phyloP scores from a whole-genome alignment of 257 asterid species.

The Fraxinus excelsior region DNA sequence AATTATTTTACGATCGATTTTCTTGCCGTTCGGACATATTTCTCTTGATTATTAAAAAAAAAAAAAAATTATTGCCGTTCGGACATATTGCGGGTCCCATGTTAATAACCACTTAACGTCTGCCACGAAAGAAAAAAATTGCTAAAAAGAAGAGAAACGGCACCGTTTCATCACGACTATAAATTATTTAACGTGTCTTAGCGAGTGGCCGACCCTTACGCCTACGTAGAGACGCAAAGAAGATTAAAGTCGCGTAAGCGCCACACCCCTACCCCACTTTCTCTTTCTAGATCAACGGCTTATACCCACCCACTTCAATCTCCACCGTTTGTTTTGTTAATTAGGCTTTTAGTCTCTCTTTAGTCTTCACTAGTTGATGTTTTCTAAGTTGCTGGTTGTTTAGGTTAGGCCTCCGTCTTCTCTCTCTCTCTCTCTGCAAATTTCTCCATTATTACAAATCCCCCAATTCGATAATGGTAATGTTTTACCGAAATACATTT shows the following conservation, averaged over 20 bases:
- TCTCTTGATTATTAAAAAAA: neutral
- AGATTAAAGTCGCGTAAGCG: conserved; percentile 67
- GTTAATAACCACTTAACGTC: neutral
- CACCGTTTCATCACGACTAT: conserved; percentile 40
- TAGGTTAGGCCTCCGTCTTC: conserved; percentile 58
- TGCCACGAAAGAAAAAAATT: conserved; percentile 14
- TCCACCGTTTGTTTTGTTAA: conserved; percentile 34
- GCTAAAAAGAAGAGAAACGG: conserved; percentile 27
- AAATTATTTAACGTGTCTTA: conserved; percentile 42
- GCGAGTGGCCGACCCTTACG: conserved; percentile 58
- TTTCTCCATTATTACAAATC: conserved; percentile 36
- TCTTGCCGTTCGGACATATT: neutral
- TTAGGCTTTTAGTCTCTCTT: conserved; percentile 40
- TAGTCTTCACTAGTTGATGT: conserved; percentile 37
- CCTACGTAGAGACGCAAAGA: conserved; percentile 77
- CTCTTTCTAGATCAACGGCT: conserved; percentile 44
- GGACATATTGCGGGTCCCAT: conserved; percentile 28
- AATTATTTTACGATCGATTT: neutral
- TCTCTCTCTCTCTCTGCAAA: conserved; percentile 28
- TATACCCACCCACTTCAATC: conserved; percentile 40
- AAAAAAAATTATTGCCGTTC: neutral
- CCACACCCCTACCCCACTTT: conserved; percentile 46
- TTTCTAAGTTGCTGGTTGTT: conserved; percentile 79
- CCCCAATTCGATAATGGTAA: conserved; percentile 39
- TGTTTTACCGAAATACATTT: neutral